Conservation (phyloP, 495 filamentous ascomycete species). For the Aspergillus carlsbadensis region DNA sequence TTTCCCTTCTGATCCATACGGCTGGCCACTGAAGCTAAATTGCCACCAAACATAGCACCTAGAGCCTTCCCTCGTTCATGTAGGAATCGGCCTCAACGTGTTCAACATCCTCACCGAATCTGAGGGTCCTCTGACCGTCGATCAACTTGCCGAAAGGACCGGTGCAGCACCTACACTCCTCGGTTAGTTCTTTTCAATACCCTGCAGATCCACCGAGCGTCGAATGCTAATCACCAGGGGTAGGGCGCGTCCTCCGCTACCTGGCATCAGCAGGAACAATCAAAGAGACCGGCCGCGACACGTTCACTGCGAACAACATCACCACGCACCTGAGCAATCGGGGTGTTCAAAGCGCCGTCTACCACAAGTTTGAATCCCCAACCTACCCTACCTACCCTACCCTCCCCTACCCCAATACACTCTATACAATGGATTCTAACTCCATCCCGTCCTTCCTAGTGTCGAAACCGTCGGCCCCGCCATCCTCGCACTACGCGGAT, state of each 20-base stretch:
- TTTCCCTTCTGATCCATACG: too few species aligned
- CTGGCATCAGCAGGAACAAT: constrained; percentile 38
- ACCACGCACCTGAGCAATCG: constrained; percentile 32
- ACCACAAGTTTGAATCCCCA: constrained; percentile 24
- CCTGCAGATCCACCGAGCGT: too few species aligned
- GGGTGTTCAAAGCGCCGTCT: constrained; percentile 28
- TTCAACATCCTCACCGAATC: too few species aligned
- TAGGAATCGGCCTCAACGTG: too few species aligned
- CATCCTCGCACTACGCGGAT: constrained; percentile 32
- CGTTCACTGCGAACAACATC: constrained; percentile 31
- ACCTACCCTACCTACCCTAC: too few species aligned
- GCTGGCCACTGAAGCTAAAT: constrained; percentile 9
- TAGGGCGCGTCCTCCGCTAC: constrained; percentile 35
- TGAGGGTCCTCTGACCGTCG: too few species aligned
- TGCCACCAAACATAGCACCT: too few species aligned
- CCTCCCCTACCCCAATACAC: neutral
- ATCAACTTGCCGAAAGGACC: too few species aligned
- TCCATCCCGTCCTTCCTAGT: constrained; percentile 17
- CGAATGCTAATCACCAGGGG: too few species aligned
- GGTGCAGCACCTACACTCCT: too few species aligned
- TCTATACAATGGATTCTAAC: neutral
- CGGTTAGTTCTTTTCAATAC: too few species aligned
- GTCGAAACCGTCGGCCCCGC: constrained; percentile 30
- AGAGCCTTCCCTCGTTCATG: too few species aligned
- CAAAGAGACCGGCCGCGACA: constrained; percentile 32